Conservation (phyloP, 345 rosid genomes). For the Jatropha curcas region DNA sequence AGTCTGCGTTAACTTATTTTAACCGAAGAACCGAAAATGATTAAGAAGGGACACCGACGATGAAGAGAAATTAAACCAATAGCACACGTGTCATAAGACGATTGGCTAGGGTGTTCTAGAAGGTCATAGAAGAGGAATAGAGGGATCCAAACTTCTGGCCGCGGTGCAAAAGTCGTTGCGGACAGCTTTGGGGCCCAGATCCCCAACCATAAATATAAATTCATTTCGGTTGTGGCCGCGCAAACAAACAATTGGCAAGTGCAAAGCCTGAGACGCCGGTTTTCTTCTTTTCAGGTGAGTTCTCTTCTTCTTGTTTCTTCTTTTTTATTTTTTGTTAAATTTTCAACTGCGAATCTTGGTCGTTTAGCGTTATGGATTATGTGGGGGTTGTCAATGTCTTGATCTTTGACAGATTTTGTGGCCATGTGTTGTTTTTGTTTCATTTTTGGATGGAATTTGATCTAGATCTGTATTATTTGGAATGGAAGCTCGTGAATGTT, state of each 20-base stretch:
- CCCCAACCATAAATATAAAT: constrained; percentile 32
- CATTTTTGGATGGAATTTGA: background rate
- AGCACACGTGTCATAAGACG: constrained; percentile 35
- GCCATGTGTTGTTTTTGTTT: background rate
- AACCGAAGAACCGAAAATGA: too few species aligned
- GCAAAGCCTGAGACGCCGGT: too few species aligned
- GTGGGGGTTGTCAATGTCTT: too few species aligned
- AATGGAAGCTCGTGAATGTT: background rate
- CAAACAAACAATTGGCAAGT: too few species aligned
- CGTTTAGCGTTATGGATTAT: too few species aligned
- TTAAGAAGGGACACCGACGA: background rate
- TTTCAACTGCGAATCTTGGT: too few species aligned
- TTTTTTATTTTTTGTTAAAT: background rate
- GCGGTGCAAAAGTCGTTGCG: background rate
- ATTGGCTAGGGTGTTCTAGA: constrained; percentile 46
- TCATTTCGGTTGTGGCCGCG: too few species aligned
- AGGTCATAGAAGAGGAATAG: constrained; percentile 27
- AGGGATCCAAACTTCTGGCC: background rate
- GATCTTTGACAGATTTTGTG: background rate
- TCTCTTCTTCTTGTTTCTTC: constrained; percentile 1
- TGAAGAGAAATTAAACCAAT: background rate
- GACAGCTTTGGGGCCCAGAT: constrained; percentile 16
- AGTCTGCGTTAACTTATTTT: too few species aligned
- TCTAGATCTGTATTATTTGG: background rate
- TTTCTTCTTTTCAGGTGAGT: background rate